These are phyloP conservation scores for Solanum bukasovii DNA, from an alignment of 257 asterid species.

Conservation along the genomic window DNA sequence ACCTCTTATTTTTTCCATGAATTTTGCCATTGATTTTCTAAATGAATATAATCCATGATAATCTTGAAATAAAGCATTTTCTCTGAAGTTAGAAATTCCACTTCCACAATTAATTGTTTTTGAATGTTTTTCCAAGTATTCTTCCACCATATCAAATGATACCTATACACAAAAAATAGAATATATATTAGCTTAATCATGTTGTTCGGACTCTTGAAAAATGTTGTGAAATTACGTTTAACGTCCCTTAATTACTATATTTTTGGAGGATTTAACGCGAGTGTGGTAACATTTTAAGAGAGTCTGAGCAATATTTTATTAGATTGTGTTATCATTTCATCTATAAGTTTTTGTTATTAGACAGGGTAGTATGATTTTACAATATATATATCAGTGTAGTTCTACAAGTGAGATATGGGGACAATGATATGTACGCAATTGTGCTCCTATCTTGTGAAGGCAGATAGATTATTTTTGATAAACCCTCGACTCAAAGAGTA, in stretches of 20 bases:
- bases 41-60: conserved; percentile 80
- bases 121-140: conserved; percentile 45
- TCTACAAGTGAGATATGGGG: neutral
- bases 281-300: neutral
- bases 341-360: neutral
- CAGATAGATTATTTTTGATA: too few relatives aligned
- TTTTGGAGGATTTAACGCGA: neutral
- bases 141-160: conserved; percentile 76
- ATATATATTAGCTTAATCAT: neutral
- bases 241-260: neutral
- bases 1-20: conserved; percentile 81
- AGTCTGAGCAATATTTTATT: neutral
- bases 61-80: conserved; percentile 86
- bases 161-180: conserved; percentile 26
- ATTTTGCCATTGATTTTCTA: conserved; percentile 88
- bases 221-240: too few relatives aligned
- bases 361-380: neutral
- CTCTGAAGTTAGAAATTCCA: conserved; percentile 48
- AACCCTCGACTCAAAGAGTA: too few relatives aligned
- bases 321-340: neutral
- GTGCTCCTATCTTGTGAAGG: neutral
- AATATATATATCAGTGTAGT: neutral
- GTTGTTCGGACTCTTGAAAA: neutral
- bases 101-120: conserved; percentile 12
- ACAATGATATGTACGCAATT: neutral